phyloP scores from a whole-genome alignment of 768 basidiomycete genomes.

The Pseudohyphozyma bogoriensis region DNA sequence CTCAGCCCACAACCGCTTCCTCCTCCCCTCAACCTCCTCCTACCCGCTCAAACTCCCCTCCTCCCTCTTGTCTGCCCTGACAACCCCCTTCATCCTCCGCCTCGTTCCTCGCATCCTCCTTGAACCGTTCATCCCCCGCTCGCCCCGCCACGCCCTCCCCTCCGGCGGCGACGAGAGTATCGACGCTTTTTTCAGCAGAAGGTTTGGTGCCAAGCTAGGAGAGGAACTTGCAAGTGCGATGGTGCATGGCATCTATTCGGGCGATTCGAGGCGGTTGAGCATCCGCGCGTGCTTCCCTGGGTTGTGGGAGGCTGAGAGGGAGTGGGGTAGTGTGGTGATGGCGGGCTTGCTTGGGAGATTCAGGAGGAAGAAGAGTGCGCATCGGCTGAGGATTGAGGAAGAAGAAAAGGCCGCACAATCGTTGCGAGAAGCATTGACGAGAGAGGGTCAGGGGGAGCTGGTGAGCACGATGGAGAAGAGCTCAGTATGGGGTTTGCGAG shows the following conservation, averaged over 20 bases:
- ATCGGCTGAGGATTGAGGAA: conserved; percentile 8
- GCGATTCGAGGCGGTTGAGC: conserved; percentile 65
- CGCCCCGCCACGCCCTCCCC: conserved; percentile 17
- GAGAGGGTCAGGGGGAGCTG: conserved; percentile 9
- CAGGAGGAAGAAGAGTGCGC: conserved; percentile 10
- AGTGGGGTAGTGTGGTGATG: conserved; percentile 58
- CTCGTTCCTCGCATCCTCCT: conserved; percentile 50
- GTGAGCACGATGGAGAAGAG: conserved; percentile 37
- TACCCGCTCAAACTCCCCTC: conserved; percentile 41
- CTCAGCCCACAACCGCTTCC: conserved; percentile 65
- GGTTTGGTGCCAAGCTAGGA: conserved; percentile 65
- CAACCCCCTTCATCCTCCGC: conserved; percentile 35
- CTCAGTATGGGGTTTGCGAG: conserved; percentile 69
- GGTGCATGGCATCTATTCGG: conserved; percentile 86
- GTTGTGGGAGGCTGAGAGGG: conserved; percentile 58
- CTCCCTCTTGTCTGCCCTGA: conserved; percentile 40
- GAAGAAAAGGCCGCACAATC: conserved; percentile 23
- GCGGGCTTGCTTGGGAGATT: conserved; percentile 38
- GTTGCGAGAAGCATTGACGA: too few relatives aligned
- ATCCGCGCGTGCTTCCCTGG: conserved; percentile 66
- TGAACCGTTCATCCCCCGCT: conserved; percentile 48
- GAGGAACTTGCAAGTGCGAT: conserved; percentile 65
- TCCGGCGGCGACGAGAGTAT: conserved; percentile 60
- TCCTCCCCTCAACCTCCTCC: conserved; percentile 44
- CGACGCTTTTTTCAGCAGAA: conserved; percentile 60